phyloP scores from a whole-genome alignment of 2,329 filamentous ascomycete genomes.

The Trichophyton verrucosum region DNA sequence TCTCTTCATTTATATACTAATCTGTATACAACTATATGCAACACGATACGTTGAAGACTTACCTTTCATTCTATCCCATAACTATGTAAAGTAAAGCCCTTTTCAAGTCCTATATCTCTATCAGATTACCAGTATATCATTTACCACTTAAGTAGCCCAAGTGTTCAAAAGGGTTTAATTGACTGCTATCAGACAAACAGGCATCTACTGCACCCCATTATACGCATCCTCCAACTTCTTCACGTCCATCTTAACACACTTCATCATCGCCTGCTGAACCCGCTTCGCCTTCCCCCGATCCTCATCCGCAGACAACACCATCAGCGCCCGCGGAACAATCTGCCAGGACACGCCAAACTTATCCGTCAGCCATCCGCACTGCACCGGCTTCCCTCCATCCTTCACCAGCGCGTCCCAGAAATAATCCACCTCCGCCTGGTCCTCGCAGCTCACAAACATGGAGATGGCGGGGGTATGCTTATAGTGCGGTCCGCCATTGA shows the following conservation, averaged over 20 bases:
- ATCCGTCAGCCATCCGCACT: slow-evolving; percentile 38
- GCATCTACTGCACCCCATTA: slow-evolving; percentile 13
- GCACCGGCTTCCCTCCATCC: slow-evolving; percentile 27
- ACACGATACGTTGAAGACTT: not conserved
- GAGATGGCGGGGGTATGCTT: slow-evolving; percentile 33
- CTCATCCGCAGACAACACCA: slow-evolving; percentile 24
- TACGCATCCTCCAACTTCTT: slow-evolving; percentile 27
- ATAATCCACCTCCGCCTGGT: slow-evolving; percentile 38
- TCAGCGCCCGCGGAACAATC: slow-evolving; percentile 31
- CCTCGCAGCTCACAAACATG: slow-evolving; percentile 35
- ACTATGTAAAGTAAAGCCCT: no score
- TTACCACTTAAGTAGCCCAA: no score
- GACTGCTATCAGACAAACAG: no score
- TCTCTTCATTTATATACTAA: not conserved
- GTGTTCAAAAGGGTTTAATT: no score
- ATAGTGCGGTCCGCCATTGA: slow-evolving; percentile 36
- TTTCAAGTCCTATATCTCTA: no score
- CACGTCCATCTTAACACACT: slow-evolving; percentile 36
- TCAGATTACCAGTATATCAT: no score
- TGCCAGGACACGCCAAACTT: slow-evolving; percentile 39
- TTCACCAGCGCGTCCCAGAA: slow-evolving; percentile 34
- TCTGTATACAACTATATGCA: not conserved
- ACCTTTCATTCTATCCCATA: no score
- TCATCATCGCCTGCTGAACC: slow-evolving; percentile 29
- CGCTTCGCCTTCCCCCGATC: slow-evolving; percentile 23